Percentiles rank a stretch among this genome's conserved stretches.
Conservation (phyloP, 176 grass and related monocot species). For the Oryza brachyantha region DNA sequence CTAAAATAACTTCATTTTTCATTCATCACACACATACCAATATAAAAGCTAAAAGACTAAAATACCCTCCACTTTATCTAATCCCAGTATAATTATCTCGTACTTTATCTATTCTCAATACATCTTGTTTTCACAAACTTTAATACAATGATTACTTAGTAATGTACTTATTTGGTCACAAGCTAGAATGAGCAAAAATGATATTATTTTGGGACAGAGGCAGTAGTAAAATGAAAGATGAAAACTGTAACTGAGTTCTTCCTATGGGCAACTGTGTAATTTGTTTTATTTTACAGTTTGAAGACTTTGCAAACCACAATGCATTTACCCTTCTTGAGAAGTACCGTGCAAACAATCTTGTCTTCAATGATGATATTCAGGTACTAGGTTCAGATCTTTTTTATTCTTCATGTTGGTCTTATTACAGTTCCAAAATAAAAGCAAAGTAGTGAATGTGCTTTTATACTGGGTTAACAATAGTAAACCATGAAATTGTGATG, state of each 20-base stretch:
- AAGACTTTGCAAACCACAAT: constrained; percentile 93
- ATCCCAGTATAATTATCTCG: no score
- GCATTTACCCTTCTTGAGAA: constrained; percentile 88
- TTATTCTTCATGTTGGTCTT: neutral
- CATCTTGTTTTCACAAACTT: no score
- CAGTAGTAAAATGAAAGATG: no score
- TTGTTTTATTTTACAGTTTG: constrained; percentile 51
- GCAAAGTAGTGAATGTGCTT: constrained; percentile 8
- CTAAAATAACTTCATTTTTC: no score
- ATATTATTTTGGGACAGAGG: no score
- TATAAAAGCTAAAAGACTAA: no score
- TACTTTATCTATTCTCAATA: no score
- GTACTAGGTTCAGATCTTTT: constrained; percentile 26
- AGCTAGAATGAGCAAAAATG: no score
- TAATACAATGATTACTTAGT: no score
- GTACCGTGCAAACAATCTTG: constrained; percentile 75
- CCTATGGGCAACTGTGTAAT: neutral
- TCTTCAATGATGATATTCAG: constrained; percentile 99
- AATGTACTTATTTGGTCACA: no score
- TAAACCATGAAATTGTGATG: constrained; percentile 14
- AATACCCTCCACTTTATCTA: no score
- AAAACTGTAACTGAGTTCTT: neutral
- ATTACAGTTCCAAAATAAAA: neutral
- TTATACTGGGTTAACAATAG: neutral
- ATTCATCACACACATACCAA: no score